A percentile compares a stretch with the other conserved stretches of the same genome.
These are phyloP conservation scores for Schizonepeta tenuifolia DNA, from an alignment of 257 asterid genomes.

Conservation along the genomic window DNA sequence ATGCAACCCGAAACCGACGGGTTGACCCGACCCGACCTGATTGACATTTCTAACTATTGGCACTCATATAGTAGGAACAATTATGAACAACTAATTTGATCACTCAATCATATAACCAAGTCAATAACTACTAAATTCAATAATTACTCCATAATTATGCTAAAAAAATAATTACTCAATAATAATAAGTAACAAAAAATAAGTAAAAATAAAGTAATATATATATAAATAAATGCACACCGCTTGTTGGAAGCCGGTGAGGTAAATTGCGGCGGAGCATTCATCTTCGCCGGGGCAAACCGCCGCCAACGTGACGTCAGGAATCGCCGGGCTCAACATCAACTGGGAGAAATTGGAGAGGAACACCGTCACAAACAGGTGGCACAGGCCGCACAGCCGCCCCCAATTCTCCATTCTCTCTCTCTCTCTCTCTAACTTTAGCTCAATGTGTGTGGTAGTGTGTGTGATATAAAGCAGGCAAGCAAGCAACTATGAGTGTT, in stretches of 20 bases:
- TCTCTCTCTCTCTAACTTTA: no score
- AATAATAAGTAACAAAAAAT: no score
- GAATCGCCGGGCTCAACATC: background rate
- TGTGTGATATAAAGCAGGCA: no score
- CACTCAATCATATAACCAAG: no score
- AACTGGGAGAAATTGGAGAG: background rate
- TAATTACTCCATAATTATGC: background rate
- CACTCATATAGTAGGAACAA: no score
- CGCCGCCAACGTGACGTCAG: background rate
- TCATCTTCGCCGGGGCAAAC: background rate
- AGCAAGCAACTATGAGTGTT: no score
- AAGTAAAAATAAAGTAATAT: no score
- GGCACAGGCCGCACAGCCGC: background rate
- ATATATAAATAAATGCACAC: background rate
- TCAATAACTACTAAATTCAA: background rate
- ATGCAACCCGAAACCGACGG: no score
- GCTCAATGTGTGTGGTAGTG: background rate
- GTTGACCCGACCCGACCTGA: no score
- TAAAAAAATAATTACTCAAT: background rate
- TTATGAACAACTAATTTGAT: no score
- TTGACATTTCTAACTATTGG: no score
- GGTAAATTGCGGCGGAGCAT: background rate
- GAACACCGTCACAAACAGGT: background rate
- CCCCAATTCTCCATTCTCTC: background rate
- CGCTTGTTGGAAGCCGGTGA: background rate